A percentile compares a stretch with the other conserved stretches of the same genome.
Conservation (phyloP, 202 grass and related monocot species). For the Eragrostis tef region DNA sequence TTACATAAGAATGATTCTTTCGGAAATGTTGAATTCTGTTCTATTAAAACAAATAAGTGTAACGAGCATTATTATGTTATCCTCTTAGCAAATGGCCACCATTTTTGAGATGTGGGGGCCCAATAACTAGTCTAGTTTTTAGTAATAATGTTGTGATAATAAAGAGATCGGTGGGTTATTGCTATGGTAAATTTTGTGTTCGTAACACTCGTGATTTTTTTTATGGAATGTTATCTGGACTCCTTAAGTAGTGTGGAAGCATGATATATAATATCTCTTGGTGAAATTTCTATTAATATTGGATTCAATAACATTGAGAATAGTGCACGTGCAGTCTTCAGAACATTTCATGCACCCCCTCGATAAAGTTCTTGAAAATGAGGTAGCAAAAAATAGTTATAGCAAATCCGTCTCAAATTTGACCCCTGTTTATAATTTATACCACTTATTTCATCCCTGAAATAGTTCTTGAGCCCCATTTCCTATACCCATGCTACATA, state of each 20-base stretch:
- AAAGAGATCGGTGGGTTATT: not conserved
- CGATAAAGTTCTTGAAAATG: slow-evolving; percentile 16
- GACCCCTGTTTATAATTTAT: not conserved
- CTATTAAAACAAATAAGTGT: slow-evolving; percentile 15
- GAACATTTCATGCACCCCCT: slow-evolving; percentile 24
- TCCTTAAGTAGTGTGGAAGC: not conserved
- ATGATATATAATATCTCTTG: slow-evolving; percentile 3
- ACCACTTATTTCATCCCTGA: not conserved
- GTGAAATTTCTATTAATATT: slow-evolving; percentile 11
- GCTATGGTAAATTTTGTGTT: not conserved
- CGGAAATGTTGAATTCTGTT: not conserved
- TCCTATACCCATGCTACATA: not conserved
- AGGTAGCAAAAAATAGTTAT: not conserved
- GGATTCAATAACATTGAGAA: not conserved
- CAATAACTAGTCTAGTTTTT: slow-evolving; percentile 1
- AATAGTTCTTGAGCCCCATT: not conserved
- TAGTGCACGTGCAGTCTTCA: not conserved
- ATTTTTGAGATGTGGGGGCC: not conserved
- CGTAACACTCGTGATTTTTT: not conserved
- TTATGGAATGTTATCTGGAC: not conserved
- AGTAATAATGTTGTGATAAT: not conserved
- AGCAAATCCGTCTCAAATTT: not conserved
- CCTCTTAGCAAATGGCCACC: not conserved
- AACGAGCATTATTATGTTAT: not conserved
- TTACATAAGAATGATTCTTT: slow-evolving; percentile 10